Conservation (phyloP, 2,329 filamentous ascomycete genomes). For the Tolypocladium endophyticum region DNA sequence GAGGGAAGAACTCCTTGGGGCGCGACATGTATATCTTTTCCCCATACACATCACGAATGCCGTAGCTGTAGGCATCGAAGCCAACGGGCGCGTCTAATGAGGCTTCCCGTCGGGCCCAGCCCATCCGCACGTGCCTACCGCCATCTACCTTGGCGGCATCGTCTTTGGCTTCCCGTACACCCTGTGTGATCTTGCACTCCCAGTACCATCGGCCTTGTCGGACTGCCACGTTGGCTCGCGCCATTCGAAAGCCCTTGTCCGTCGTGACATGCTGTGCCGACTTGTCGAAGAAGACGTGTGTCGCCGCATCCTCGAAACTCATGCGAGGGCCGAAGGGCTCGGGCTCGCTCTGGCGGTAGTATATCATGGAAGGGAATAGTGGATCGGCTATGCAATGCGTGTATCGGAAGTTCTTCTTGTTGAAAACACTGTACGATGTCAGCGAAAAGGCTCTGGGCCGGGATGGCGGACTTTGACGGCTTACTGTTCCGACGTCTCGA, state of each 20-base stretch:
- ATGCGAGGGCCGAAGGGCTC: constrained; percentile 75
- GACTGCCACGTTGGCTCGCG: constrained; percentile 80
- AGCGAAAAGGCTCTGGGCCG: background rate
- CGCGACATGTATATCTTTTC: constrained; percentile 91
- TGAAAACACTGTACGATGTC: constrained; percentile 37
- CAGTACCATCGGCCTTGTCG: constrained; percentile 88
- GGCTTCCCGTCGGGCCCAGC: constrained; percentile 74
- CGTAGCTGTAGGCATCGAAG: constrained; percentile 89
- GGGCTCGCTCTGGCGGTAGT: constrained; percentile 81
- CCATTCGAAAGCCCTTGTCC: constrained; percentile 86
- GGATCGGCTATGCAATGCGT: constrained; percentile 86
- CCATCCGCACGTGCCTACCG: constrained; percentile 65
- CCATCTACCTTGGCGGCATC: constrained; percentile 34
- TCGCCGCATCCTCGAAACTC: constrained; percentile 85
- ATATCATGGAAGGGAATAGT: constrained; percentile 73
- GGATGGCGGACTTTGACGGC: constrained; percentile 13
- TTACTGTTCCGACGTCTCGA: constrained; percentile 55
- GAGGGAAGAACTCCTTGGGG: constrained; percentile 78
- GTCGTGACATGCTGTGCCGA: constrained; percentile 72
- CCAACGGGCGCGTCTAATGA: constrained; percentile 75
- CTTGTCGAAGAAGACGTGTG: constrained; percentile 72
- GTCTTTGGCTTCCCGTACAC: constrained; percentile 39
- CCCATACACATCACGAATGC: constrained; percentile 77
- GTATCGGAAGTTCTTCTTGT: constrained; percentile 73
- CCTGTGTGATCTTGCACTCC: constrained; percentile 81